These are phyloP conservation scores for Glebionis coronaria DNA, from an alignment of 129 eudicot species.

Conservation along the genomic window DNA sequence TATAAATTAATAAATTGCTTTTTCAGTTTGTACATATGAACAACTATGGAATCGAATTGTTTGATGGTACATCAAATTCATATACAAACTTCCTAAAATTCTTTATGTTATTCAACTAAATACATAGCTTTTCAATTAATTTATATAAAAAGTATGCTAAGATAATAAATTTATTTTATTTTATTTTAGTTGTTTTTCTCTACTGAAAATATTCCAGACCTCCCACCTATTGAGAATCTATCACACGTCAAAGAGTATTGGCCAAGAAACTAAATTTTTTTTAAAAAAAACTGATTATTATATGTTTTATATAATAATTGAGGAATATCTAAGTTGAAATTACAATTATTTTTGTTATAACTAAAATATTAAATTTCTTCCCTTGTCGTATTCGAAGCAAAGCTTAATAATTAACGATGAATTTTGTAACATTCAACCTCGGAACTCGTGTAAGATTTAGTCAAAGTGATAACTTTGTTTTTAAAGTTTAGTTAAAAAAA, in stretches of 20 bases:
- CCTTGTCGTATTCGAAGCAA: conserved; percentile 25
- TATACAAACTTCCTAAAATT: too few relatives aligned
- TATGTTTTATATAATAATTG: neutral
- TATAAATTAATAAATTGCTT: too few relatives aligned
- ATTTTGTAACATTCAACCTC: conserved; percentile 35
- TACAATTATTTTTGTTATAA: conserved; percentile 5
- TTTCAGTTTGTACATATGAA: too few relatives aligned
- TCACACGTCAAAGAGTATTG: conserved; percentile 5
- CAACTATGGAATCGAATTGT: too few relatives aligned
- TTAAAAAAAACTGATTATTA: neutral
- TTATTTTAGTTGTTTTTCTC: neutral
- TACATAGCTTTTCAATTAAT: too few relatives aligned
- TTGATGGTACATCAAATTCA: too few relatives aligned
- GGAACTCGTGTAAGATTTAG: conserved; percentile 36
- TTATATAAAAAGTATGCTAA: too few relatives aligned
- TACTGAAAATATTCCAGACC: conserved; percentile 4
- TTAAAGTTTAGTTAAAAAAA: neutral
- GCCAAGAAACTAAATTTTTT: conserved; percentile 15
- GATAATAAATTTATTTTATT: too few relatives aligned
- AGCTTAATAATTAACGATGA: conserved; percentile 33
- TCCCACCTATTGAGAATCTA: neutral
- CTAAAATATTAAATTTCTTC: neutral
- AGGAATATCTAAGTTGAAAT: conserved; percentile 31
- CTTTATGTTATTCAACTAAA: too few relatives aligned
- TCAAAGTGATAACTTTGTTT: conserved; percentile 28